phyloP scores from a whole-genome alignment of 2,329 filamentous ascomycete species.

The Aspergillus proliferans region DNA sequence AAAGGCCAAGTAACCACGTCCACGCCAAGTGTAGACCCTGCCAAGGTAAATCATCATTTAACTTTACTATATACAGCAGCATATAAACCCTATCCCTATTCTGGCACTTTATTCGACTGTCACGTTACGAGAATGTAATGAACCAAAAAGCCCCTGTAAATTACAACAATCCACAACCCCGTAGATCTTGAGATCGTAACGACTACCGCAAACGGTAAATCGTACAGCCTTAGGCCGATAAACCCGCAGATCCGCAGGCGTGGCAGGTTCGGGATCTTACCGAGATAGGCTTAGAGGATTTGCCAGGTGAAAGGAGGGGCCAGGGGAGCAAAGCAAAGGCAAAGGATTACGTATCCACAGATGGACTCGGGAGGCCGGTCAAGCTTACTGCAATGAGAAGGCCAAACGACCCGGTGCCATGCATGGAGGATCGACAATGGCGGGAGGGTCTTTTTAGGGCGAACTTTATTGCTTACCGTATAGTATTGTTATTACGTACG shows the following conservation, averaged over 20 bases:
- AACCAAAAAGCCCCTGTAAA: neutral
- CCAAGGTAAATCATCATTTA: conserved; percentile 2
- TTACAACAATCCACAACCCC: neutral
- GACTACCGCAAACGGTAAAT: neutral
- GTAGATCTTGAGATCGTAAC: neutral
- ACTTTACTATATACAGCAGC: neutral
- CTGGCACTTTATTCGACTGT: neutral
- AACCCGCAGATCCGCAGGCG: neutral
- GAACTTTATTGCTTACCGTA: neutral
- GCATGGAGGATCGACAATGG: neutral
- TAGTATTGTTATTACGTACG: neutral
- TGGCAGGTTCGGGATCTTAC: neutral
- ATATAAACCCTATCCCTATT: neutral
- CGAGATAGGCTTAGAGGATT: neutral
- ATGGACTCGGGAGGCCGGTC: neutral
- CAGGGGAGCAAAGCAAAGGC: too few species aligned
- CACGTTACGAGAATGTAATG: neutral
- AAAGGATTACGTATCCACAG: neutral
- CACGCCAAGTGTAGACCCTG: neutral
- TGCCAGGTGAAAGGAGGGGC: neutral
- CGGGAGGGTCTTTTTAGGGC: neutral
- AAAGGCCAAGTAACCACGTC: neutral
- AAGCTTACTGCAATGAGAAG: conserved; percentile 8
- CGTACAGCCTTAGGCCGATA: neutral
- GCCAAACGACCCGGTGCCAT: conserved; percentile 8